phyloP scores from a whole-genome alignment of 257 asterid genomes.

The Fraxinus pennsylvanica region DNA sequence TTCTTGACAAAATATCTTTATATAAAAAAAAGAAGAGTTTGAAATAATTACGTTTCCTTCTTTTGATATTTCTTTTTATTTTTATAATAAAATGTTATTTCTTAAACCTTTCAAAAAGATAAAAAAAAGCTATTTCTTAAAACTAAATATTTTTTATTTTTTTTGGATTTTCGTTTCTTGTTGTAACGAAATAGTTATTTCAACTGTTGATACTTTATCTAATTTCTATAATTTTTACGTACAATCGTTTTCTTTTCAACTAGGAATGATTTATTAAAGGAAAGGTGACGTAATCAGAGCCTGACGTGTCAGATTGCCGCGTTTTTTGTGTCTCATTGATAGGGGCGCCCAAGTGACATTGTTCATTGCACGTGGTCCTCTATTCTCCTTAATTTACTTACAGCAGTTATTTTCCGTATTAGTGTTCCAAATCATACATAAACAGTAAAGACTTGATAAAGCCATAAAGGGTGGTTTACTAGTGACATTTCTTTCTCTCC shows the following conservation, averaged over 20 bases:
- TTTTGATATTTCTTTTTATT: not conserved
- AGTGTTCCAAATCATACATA: not conserved
- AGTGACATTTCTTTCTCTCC: constrained; percentile 3
- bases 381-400: not conserved
- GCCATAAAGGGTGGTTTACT: constrained; percentile 22
- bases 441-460: no score
- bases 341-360: constrained; percentile 37
- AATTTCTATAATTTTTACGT: not conserved
- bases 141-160: no score
- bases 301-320: constrained; percentile 25
- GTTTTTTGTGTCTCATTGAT: constrained; percentile 30
- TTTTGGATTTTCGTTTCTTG: not conserved
- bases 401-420: not conserved
- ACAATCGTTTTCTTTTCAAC: not conserved
- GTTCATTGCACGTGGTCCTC: not conserved
- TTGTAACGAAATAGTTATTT: no score
- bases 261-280: not conserved
- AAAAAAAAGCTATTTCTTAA: no score
- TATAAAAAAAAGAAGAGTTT: not conserved
- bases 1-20: no score
- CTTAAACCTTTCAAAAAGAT: no score
- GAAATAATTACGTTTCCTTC: not conserved
- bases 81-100: no score
- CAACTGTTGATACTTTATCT: not conserved
- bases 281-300: constrained; percentile 16